A percentile compares a stretch with the other conserved stretches of the same genome.
phyloP scores from a whole-genome alignment of 805 yeast species.

The Monosporozyma siamensis region DNA sequence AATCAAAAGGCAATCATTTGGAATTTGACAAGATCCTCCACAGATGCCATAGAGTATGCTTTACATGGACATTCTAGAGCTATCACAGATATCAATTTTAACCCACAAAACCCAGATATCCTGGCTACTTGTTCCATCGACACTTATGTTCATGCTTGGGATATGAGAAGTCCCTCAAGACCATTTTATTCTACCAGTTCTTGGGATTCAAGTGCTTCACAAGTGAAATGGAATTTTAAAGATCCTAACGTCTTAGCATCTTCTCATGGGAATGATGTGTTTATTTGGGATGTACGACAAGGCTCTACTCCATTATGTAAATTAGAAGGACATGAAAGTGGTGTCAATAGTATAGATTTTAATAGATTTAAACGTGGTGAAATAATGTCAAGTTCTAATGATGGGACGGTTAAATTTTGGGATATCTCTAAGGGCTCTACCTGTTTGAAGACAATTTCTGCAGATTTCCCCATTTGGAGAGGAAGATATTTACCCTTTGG shows the following conservation, averaged over 20 bases:
- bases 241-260: slow-evolving; percentile 75
- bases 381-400: slow-evolving; percentile 79
- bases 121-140: slow-evolving; percentile 92
- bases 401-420: slow-evolving; percentile 79
- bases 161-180: slow-evolving; percentile 64
- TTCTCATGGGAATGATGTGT: slow-evolving; percentile 71
- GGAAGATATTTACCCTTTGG: slow-evolving; percentile 90
- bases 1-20: slow-evolving; percentile 93
- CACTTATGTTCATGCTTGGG: slow-evolving; percentile 84
- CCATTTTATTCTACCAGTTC: slow-evolving; percentile 81
- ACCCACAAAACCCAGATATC: slow-evolving; percentile 74
- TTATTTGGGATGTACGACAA: slow-evolving; percentile 81
- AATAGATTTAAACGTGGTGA: slow-evolving; percentile 48
- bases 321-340: slow-evolving; percentile 69
- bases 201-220: slow-evolving; percentile 91
- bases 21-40: slow-evolving; percentile 67
- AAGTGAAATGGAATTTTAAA: slow-evolving; percentile 83
- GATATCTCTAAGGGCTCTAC: slow-evolving; percentile 38
- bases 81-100: slow-evolving; percentile 91
- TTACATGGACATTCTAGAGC: slow-evolving; percentile 89
- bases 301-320: slow-evolving; percentile 67
- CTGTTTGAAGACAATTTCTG: slow-evolving; percentile 51
- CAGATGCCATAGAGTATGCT: slow-evolving; percentile 74
- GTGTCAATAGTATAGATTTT: slow-evolving; percentile 86
- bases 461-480: slow-evolving; percentile 81